Evolutionary conservation across 140 eudicot species (phyloP).

Genomic region (Senecio squalidus): DNA sequence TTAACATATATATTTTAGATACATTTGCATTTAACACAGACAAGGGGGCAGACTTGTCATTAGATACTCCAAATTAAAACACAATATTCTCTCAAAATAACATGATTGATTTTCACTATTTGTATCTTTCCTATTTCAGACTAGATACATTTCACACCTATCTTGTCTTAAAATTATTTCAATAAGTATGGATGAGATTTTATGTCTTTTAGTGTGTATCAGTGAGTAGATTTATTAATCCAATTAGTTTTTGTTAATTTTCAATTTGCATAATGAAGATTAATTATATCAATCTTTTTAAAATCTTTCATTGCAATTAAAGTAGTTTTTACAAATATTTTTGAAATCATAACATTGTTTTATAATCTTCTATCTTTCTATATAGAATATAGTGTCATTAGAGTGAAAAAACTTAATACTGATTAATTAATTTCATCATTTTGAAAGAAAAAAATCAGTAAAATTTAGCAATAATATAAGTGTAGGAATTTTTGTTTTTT

Average conservation of each 20-base stretch:
- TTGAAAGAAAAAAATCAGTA: no score
- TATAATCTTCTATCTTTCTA: no score
- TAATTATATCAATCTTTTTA: not conserved
- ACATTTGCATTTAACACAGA: conserved; percentile 22
- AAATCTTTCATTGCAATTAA: not conserved
- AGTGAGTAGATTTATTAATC: not conserved
- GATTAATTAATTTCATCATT: no score
- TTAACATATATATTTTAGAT: conserved; percentile 2
- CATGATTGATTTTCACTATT: conserved; percentile 11
- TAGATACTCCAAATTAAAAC: conserved; percentile 10
- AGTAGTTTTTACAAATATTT: no score
- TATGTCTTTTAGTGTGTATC: conserved; percentile 5
- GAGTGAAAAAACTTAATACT: no score
- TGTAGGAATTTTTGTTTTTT: no score
- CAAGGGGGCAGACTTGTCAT: conserved; percentile 18
- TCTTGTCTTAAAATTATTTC: conserved; percentile 2
- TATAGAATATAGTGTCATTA: no score
- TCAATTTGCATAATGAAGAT: not conserved
- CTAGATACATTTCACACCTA: conserved; percentile 14
- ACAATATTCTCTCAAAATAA: conserved; percentile 10
- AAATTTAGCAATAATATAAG: no score
- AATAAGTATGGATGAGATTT: conserved; percentile 8
- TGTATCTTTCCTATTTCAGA: conserved; percentile 6
- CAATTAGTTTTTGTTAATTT: not conserved
- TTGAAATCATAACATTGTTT: no score